phyloP scores from a whole-genome alignment of 169 alveolate genomes.

The Plasmodium malariae region DNA sequence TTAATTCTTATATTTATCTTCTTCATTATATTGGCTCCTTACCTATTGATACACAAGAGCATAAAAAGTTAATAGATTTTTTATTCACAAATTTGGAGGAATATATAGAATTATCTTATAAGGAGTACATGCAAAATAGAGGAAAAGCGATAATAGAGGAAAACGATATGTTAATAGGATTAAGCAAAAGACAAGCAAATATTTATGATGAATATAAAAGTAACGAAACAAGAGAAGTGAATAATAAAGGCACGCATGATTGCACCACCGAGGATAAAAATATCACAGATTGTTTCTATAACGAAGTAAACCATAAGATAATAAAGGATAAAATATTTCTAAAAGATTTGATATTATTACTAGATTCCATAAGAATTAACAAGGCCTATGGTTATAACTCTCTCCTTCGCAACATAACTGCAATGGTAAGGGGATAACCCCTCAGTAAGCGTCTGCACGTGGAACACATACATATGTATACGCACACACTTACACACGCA shows the following conservation, averaged over 20 bases:
- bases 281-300: not conserved
- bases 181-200: not conserved
- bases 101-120: slow-evolving; percentile 33
- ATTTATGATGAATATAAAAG: not conserved
- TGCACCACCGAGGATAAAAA: not conserved
- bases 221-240: not conserved
- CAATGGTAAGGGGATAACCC: slow-evolving; percentile 47
- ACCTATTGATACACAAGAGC: not conserved
- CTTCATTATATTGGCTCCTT: slow-evolving; percentile 47
- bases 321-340: slow-evolving; percentile 44
- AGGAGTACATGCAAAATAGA: not conserved
- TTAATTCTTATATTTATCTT: slow-evolving; percentile 43
- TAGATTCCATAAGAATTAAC: slow-evolving; percentile 49
- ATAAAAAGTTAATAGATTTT: slow-evolving; percentile 19
- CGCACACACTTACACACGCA: not conserved
- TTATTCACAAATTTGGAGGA: slow-evolving; percentile 6
- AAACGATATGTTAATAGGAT: not conserved
- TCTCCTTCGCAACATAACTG: not conserved
- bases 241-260: not conserved
- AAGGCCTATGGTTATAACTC: slow-evolving; percentile 23
- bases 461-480: not conserved
- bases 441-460: too few relatives aligned
- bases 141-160: not conserved
- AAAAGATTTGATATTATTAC: slow-evolving; percentile 47
- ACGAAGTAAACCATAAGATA: slow-evolving; percentile 38